Evolutionary conservation across 2,329 filamentous ascomycete species (phyloP), one percentile per base, ranked within the genome.

Genomic region (Amauroascus verrucosus): DNA sequence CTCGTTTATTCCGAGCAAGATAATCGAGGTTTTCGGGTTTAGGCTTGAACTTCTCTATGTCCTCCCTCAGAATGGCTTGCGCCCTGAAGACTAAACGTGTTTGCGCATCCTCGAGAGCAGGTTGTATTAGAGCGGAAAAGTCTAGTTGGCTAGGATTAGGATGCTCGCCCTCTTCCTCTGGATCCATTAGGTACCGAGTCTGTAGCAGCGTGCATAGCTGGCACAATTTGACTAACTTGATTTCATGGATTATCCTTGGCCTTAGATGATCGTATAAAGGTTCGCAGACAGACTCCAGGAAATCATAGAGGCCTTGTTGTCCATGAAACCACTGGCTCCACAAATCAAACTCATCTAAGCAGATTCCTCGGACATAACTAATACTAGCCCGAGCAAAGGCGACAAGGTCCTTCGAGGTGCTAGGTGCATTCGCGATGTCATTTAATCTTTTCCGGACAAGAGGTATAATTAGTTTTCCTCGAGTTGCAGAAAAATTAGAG

Each of bases 311-410:
- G 1, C 77, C 79, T 24, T 74, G 77, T 55, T 83, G 78, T 2
- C 77, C 79, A 56, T 81, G 77, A 56, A 84, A 83, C 81, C 80
- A 83, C 63, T 83, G 79, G 3, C 74, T 73, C 81, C 81, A 85
- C 6, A 85, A 68, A 51, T 83, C 81, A 62, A 81, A 82, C 63
- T 85, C 82, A 58, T 85, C 82, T 51, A 82, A 69, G 58, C 82
- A 85, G 14, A 85, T 77, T 3, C 79, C 80, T 49, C 81, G 78
- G 52, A 83, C 76, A 59, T 83, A 85, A 63, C 80, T 79, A 55
- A 85, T 82, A 58, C 79, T 80, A 45, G 77, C 77, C 48, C 81
- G 75, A 14, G 82, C 80, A 66, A 85, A 85, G 0, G 77, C 70
- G 11, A 85, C 77, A n/a, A 85, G 69, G 59, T 85, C 81, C 51